A percentile compares a stretch with the other conserved stretches of the same genome.
These are phyloP conservation scores for Plasmodium reichenowi DNA, from an alignment of 169 alveolate genomes.

Conservation along the genomic window DNA sequence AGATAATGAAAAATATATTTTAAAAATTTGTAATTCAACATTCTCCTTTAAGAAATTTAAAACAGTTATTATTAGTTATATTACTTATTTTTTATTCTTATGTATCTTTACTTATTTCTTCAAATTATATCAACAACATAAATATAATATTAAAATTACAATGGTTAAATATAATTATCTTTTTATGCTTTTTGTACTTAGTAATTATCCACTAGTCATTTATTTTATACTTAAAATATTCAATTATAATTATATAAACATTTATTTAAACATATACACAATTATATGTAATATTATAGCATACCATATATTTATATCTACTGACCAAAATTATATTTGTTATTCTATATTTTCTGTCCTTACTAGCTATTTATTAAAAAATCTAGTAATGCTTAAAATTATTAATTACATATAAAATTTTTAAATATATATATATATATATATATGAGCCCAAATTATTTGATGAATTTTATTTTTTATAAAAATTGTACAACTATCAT, in stretches of 20 bases:
- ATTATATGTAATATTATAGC: slow-evolving; percentile 64
- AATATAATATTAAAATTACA: slow-evolving; percentile 27
- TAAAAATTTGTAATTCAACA: slow-evolving; percentile 71
- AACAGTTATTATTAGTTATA: slow-evolving; percentile 33
- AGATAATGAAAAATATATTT: slow-evolving; percentile 70
- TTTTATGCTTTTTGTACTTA: slow-evolving; percentile 69
- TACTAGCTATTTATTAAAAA: slow-evolving; percentile 46
- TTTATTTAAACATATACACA: slow-evolving; percentile 51
- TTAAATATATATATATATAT: too few species aligned
- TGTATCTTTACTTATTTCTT: slow-evolving; percentile 55
- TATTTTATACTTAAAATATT: slow-evolving; percentile 64
- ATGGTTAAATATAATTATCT: slow-evolving; percentile 72
- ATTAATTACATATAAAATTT: slow-evolving; percentile 12
- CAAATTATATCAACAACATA: slow-evolving; percentile 63
- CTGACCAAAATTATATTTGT: slow-evolving; percentile 31
- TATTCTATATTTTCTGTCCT: slow-evolving; percentile 68
- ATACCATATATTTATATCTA: slow-evolving; percentile 62
- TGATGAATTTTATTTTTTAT: too few species aligned
- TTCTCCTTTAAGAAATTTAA: slow-evolving; percentile 56
- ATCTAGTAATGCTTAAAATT: slow-evolving; percentile 41
- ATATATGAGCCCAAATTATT: too few species aligned
- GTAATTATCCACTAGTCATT: slow-evolving; percentile 50
- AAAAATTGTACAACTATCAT: too few species aligned
- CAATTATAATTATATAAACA: slow-evolving; percentile 68
- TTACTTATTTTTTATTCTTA: slow-evolving; percentile 34